These are phyloP conservation scores for Brassica balearica DNA, from an alignment of 441 rosid species.

Conservation along the genomic window DNA sequence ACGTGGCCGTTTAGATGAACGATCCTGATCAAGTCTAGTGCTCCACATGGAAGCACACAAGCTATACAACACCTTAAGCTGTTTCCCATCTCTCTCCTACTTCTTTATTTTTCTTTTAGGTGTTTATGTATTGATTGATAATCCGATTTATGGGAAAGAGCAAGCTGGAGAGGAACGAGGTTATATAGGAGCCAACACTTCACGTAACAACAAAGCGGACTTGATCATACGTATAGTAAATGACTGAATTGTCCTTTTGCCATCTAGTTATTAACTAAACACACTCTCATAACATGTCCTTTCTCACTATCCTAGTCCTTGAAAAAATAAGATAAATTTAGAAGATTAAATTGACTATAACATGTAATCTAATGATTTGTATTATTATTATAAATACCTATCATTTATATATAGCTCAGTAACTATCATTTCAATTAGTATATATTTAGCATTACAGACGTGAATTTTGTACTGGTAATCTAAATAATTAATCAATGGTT, in stretches of 20 bases:
- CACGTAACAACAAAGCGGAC: slow-evolving; percentile 33
- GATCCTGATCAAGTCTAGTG: slow-evolving; percentile 87
- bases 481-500: slow-evolving; percentile 7
- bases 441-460: slow-evolving; percentile 13
- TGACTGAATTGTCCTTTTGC: slow-evolving; percentile 25
- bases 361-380: neutral
- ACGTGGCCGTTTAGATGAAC: slow-evolving; percentile 90
- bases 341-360: neutral
- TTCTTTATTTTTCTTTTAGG: neutral
- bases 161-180: slow-evolving; percentile 37
- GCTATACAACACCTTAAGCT: slow-evolving; percentile 90
- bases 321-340: neutral
- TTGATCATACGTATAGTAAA: slow-evolving; percentile 20
- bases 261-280: slow-evolving; percentile 7
- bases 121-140: slow-evolving; percentile 12
- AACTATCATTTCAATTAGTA: neutral
- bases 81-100: slow-evolving; percentile 67
- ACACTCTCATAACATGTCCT: neutral
- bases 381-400: no score
- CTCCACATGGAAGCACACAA: slow-evolving; percentile 93
- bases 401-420: neutral
- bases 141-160: slow-evolving; percentile 35
- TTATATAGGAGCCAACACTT: slow-evolving; percentile 45
- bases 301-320: neutral
- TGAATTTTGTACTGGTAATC: slow-evolving; percentile 20